phyloP scores from a whole-genome alignment of 2,329 filamentous ascomycete species.

The Venturia asperata region DNA sequence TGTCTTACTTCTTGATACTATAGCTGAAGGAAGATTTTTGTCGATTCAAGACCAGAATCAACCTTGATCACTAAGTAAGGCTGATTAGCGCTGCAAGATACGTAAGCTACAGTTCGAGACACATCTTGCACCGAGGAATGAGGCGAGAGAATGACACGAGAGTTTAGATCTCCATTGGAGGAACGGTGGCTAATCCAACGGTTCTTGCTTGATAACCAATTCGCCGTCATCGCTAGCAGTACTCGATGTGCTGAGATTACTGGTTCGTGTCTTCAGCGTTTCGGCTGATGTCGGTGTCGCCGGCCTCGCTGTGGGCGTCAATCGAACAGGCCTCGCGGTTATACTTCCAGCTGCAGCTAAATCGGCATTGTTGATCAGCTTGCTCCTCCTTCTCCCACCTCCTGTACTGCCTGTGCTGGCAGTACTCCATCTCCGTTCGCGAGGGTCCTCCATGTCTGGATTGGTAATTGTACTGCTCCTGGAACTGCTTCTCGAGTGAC shows the following conservation, averaged over 20 bases:
- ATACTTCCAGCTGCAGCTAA: conserved; percentile 5
- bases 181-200: not conserved
- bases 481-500: conserved; percentile 18
- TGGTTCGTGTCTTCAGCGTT: conserved; percentile 28
- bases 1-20: too few species aligned
- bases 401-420: conserved; percentile 15
- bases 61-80: too few species aligned
- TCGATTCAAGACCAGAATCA: too few species aligned
- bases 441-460: conserved; percentile 26
- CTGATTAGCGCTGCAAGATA: too few species aligned
- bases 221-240: conserved; percentile 13
- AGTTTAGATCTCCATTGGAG: not conserved
- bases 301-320: conserved; percentile 24
- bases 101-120: too few species aligned
- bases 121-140: not conserved
- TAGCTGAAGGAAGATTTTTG: too few species aligned
- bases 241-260: conserved; percentile 27
- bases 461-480: conserved; percentile 24
- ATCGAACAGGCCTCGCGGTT: conserved; percentile 9
- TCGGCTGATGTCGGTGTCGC: conserved; percentile 25
- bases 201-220: not conserved
- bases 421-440: conserved; percentile 22
- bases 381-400: conserved; percentile 16
- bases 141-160: not conserved
- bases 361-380: conserved; percentile 9